Evolutionary conservation across 768 basidiomycete species (phyloP), one percentile per base, ranked within the genome.

Genomic region (Coprinopsis sp.): DNA sequence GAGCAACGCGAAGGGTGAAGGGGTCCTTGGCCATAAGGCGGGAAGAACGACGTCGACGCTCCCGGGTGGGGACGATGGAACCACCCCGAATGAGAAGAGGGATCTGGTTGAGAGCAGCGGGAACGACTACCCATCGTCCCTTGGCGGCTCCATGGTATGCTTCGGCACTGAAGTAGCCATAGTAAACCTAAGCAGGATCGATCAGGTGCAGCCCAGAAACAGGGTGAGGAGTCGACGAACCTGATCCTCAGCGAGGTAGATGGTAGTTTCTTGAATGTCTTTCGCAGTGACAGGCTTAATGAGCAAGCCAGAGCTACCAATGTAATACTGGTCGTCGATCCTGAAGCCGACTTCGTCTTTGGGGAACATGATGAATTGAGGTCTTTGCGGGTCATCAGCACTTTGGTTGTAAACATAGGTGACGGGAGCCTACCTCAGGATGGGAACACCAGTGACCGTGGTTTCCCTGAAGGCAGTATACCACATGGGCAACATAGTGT

Each of bases 381-480:
- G 96, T 40, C 94, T 96, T 34, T 21, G 22, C 12, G 8, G 25
- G 44, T 30, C n/a, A 51, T 30, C 13, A 37, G 31, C 29, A 29
- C 25, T 13, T 37, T n/a, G 14, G 33, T 29, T 8, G 19, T 27
- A 13, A 30, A 7, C 10, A 4, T 19, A 39, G 30, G 28, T 6
- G 10, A 18, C 3, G 21, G 4, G 6, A 37, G 28, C 76, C 48
- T 57, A 91, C 93, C 89, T 77, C 54, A 95, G 64, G 43, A 97
- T 77, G 2, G 95, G 93, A 21, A 84, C 59, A 1, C 95, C 95
- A 5, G 76, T 82, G 10, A 84, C 72, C 51, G 83, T 87, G 6
- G 91, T 82, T 62, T 97, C 90, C 33, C 82, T 77, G 81, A 98
- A 97, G 2, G 90, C 90, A n/a, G 90, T 97, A 64, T 99, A 99